phyloP scores from a whole-genome alignment of 495 filamentous ascomycete genomes.

The Ramalina intermedia region DNA sequence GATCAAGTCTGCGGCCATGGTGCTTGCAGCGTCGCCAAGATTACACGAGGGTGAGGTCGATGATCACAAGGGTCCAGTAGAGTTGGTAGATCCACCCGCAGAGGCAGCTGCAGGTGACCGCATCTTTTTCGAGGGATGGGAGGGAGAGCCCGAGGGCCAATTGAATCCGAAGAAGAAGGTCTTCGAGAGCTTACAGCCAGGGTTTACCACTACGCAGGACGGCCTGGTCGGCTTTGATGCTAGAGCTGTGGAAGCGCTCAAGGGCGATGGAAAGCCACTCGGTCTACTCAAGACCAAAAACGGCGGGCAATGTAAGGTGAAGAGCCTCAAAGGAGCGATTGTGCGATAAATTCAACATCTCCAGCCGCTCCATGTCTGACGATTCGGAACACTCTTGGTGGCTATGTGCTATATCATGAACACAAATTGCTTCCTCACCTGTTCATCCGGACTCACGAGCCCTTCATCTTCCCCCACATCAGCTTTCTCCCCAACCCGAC shows the following conservation, averaged over 20 bases:
- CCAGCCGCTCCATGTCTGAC: too few relatives aligned
- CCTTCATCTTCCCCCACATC: constrained; percentile 12
- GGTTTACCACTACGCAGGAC: constrained; percentile 70
- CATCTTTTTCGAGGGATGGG: constrained; percentile 86
- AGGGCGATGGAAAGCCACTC: constrained; percentile 44
- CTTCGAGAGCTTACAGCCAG: constrained; percentile 90
- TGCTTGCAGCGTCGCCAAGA: constrained; percentile 79
- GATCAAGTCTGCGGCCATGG: constrained; percentile 91
- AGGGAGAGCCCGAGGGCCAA: constrained; percentile 75
- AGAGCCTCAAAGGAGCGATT: constrained; percentile 53
- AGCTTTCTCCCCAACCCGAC: not conserved
- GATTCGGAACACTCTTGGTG: too few relatives aligned
- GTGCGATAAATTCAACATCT: constrained; percentile 35
- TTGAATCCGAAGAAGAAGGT: constrained; percentile 99
- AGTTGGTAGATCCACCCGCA: constrained; percentile 77
- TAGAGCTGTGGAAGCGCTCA: constrained; percentile 42
- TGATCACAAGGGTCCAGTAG: constrained; percentile 77
- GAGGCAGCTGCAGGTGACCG: constrained; percentile 68
- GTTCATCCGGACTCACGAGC: constrained; percentile 4
- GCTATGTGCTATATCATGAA: not conserved
- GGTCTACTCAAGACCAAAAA: constrained; percentile 57
- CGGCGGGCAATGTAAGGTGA: constrained; percentile 61
- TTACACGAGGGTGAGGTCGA: constrained; percentile 65
- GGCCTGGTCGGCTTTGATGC: constrained; percentile 70
- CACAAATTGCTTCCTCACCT: not conserved